A percentile compares a stretch with the other conserved stretches of the same genome.
Evolutionary conservation across 371 early-diverging fungal genomes (phyloP).

Genomic region (Rhizopus arrhizus): DNA sequence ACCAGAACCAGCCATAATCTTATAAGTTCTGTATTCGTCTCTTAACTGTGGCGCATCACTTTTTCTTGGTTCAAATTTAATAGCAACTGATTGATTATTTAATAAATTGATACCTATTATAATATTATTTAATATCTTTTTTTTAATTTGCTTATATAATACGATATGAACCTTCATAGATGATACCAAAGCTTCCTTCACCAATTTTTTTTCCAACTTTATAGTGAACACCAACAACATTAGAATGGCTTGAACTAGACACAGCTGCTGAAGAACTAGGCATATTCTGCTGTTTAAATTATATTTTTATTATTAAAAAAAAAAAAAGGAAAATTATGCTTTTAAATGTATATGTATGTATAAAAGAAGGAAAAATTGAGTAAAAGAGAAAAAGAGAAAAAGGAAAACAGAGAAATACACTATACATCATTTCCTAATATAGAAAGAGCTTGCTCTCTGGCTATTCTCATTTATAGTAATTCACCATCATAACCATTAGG

Average conservation of each 20-base stretch:
- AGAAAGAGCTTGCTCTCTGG: conserved; percentile 2
- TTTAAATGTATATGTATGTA: not conserved
- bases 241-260: conserved; percentile 34
- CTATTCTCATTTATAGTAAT: conserved; percentile 9
- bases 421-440: conserved; percentile 11
- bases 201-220: conserved; percentile 91
- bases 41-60: conserved; percentile 91
- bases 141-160: not conserved
- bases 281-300: conserved; percentile 10
- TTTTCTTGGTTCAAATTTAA: conserved; percentile 94
- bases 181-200: conserved; percentile 93
- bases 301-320: conserved; percentile 9
- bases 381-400: conserved; percentile 7
- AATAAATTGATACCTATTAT: conserved; percentile 67
- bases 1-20: conserved; percentile 76
- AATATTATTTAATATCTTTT: not conserved
- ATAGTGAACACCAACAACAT: conserved; percentile 89
- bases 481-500: conserved; percentile 67
- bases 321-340: conserved; percentile 1
- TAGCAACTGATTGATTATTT: conserved; percentile 83
- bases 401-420: conserved; percentile 1
- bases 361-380: not conserved
- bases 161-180: conserved; percentile 82
- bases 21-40: conserved; percentile 90
- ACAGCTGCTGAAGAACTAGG: conserved; percentile 26